Evolutionary conservation across 768 basidiomycete species (phyloP).

Genomic region (Tricholoma flavovirens): DNA sequence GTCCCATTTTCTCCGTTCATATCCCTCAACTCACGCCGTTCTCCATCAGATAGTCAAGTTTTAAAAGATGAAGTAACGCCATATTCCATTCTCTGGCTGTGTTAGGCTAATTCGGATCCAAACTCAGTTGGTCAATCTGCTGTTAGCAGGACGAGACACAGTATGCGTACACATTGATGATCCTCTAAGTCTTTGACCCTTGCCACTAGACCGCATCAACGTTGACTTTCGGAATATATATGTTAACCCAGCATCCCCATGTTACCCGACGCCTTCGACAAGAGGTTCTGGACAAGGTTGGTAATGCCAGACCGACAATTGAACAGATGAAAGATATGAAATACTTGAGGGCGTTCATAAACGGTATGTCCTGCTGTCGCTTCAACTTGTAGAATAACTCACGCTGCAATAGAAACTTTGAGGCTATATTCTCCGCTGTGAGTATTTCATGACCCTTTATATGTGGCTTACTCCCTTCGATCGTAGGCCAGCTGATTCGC

Average conservation of each 20-base stretch:
- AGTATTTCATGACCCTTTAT: slow-evolving; percentile 8
- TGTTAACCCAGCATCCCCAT: slow-evolving; percentile 47
- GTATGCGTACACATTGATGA: slow-evolving; percentile 7
- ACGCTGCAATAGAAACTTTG: slow-evolving; percentile 35
- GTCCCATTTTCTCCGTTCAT: neutral
- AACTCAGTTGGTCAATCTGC: slow-evolving; percentile 29
- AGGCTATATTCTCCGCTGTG: slow-evolving; percentile 49
- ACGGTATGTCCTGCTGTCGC: slow-evolving; percentile 28
- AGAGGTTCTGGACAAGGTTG: slow-evolving; percentile 47
- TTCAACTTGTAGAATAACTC: neutral
- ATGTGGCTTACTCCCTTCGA: neutral
- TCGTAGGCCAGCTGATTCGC: neutral
- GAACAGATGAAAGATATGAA: slow-evolving; percentile 55
- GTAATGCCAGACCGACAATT: slow-evolving; percentile 41
- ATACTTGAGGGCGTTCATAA: slow-evolving; percentile 52
- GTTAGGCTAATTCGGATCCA: neutral
- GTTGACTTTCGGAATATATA: slow-evolving; percentile 50
- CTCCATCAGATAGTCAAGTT: slow-evolving; percentile 12
- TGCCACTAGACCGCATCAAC: slow-evolving; percentile 38
- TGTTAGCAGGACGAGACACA: slow-evolving; percentile 42
- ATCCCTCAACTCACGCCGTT: neutral
- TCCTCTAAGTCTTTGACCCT: neutral
- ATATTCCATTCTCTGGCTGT: neutral
- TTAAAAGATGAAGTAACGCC: slow-evolving; percentile 17
- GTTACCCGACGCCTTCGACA: slow-evolving; percentile 40